These are phyloP conservation scores for Barnettozyma wickerhamii DNA, from an alignment of 805 yeast species.

Conservation along the genomic window DNA sequence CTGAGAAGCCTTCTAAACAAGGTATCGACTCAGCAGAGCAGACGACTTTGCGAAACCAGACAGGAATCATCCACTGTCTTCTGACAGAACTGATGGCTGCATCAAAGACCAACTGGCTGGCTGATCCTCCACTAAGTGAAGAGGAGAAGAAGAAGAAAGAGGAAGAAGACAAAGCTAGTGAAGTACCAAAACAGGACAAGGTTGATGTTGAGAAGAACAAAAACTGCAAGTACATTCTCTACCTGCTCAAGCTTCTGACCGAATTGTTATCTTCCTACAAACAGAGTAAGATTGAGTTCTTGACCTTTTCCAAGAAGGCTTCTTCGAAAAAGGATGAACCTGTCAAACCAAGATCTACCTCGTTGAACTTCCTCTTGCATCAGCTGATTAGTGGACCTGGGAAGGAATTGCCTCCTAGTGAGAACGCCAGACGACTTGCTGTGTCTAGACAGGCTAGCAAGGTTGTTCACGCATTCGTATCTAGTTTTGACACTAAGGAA, in stretches of 20 bases:
- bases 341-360: constrained; percentile 69
- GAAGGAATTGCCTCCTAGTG: constrained; percentile 23
- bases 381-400: constrained; percentile 56
- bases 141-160: constrained; percentile 28
- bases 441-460: constrained; percentile 60
- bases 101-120: constrained; percentile 36
- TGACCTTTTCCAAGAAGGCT: constrained; percentile 65
- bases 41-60: constrained; percentile 22
- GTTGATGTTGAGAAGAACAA: constrained; percentile 44
- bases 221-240: constrained; percentile 62
- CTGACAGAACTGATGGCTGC: constrained; percentile 61
- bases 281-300: constrained; percentile 74
- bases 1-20: constrained; percentile 11
- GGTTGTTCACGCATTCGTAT: constrained; percentile 57
- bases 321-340: constrained; percentile 25
- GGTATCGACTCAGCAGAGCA: constrained; percentile 7
- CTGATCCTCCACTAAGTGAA: constrained; percentile 30
- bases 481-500: constrained; percentile 40
- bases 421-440: constrained; percentile 43
- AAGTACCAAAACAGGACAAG: constrained; percentile 23
- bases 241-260: constrained; percentile 59
- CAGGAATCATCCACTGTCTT: constrained; percentile 62
- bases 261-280: constrained; percentile 78
- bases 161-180: constrained; percentile 23
- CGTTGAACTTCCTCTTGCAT: constrained; percentile 72